Conservation (phyloP, 2,329 filamentous ascomycete genomes). For the Microcyclosporella mali region DNA sequence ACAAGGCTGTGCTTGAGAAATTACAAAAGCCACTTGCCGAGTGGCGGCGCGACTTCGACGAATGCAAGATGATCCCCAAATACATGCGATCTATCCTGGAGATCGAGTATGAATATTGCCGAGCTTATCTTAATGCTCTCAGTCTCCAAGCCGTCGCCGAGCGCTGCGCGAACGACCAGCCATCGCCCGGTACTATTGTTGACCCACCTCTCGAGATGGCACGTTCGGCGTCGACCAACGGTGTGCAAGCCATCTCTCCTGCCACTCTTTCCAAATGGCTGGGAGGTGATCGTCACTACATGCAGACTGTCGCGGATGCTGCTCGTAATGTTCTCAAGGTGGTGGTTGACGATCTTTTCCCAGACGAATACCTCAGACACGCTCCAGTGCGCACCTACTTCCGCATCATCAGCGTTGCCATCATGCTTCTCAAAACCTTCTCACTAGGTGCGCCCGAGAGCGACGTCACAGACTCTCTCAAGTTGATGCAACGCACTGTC, state of each 20-base stretch:
- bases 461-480: slow-evolving; percentile 69
- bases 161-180: slow-evolving; percentile 72
- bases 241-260: slow-evolving; percentile 39
- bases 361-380: slow-evolving; percentile 71
- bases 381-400: slow-evolving; percentile 80
- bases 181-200: slow-evolving; percentile 20
- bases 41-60: slow-evolving; percentile 78
- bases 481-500: slow-evolving; percentile 68
- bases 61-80: slow-evolving; percentile 48
- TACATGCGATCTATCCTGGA: slow-evolving; percentile 69
- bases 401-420: slow-evolving; percentile 76
- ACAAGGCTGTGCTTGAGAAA: slow-evolving; percentile 71
- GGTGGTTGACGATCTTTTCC: slow-evolving; percentile 69
- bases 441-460: slow-evolving; percentile 72
- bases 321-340: slow-evolving; percentile 68
- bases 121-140: slow-evolving; percentile 90
- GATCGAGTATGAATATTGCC: slow-evolving; percentile 93
- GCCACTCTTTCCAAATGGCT: slow-evolving; percentile 45
- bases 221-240: slow-evolving; percentile 28
- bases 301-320: slow-evolving; percentile 67
- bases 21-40: slow-evolving; percentile 71
- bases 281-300: slow-evolving; percentile 55
- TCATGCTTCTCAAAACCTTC: slow-evolving; percentile 80
- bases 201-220: slow-evolving; percentile 27
- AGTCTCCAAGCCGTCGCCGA: slow-evolving; percentile 93